Evolutionary conservation across 106 monocot species (phyloP).

Genomic region (Allium cepa): DNA sequence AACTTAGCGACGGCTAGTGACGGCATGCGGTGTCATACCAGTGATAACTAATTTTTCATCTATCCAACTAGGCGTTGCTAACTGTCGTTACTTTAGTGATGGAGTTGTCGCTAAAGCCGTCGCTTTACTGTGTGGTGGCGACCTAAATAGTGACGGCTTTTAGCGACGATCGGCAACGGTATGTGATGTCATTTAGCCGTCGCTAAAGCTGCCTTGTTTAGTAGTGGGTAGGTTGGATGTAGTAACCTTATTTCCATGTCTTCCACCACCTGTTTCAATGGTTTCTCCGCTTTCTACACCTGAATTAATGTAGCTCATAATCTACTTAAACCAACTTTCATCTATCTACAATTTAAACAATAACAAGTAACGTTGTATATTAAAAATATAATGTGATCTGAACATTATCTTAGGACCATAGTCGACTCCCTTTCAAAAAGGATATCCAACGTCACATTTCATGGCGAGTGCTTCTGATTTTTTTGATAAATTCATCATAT

Average conservation of each 20-base stretch:
- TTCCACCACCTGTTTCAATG: conserved; percentile 41
- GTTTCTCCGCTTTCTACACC: conserved; percentile 39
- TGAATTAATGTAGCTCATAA: conserved; percentile 27
- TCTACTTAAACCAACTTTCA: conserved; percentile 35
- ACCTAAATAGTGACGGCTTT: too few species aligned
- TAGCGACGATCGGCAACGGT: too few species aligned
- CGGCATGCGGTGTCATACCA: too few species aligned
- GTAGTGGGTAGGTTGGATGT: conserved; percentile 27
- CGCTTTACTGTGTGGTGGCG: too few species aligned
- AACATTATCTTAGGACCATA: conserved; percentile 79
- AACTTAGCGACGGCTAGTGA: too few species aligned
- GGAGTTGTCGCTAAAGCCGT: too few species aligned
- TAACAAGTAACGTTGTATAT: background rate
- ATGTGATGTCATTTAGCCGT: too few species aligned
- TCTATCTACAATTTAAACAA: conserved; percentile 28
- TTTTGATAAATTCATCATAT: conserved; percentile 81
- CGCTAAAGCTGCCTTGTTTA: too few species aligned
- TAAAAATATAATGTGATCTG: background rate
- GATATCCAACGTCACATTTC: conserved; percentile 82
- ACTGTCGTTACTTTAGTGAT: too few species aligned
- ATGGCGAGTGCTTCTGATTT: conserved; percentile 75
- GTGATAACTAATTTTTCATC: too few species aligned
- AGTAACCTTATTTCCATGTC: conserved; percentile 38
- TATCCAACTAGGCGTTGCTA: too few species aligned
- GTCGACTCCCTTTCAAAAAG: conserved; percentile 82